Base-by-base conservation (phyloP, 371 early-diverging fungal genomes). In the Thermomucor indicae-seudaticae region DNA sequence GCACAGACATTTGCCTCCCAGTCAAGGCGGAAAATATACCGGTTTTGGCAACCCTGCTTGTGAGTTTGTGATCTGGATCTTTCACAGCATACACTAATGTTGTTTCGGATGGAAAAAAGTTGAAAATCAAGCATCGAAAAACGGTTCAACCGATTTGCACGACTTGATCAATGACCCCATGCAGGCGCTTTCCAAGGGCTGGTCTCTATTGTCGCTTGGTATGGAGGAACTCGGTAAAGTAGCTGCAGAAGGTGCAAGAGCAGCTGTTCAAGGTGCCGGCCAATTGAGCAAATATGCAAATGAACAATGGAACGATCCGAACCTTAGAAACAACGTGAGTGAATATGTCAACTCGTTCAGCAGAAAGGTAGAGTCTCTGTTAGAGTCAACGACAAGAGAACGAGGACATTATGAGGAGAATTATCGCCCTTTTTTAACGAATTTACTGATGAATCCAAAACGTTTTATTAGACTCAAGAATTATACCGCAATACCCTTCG, bases 11-110 rank as follows among this genome's bases (percentile, higher is more conserved):
- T 58, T 95, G 42, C 93, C 93, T 24, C 95, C 97, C 6, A 92
- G 80, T 52, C 94, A 94, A 67, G 95, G 97, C 28, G 97, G 97
- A 22, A 87, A 86, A 62, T 96, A 87, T 65, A 81, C 79, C 25
- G 95, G 96, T 1, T 95, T 94, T 59, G 95, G 96, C 43, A 90
- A 81, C 54, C 75, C 81, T 43, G 75, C 78, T 49, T 74, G 72
- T 74, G 64, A 67, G 68, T 56, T 7, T 11, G 31, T 40, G n/a
- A n/a, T n/a, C n/a, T n/a, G n/a, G n/a, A n/a, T n/a, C 16, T 37
- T 32, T 41, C 23, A 1, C 10, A n/a, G 3, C 30, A 32, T 24
- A 27, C 3, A 31, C 8, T 20, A 24, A 19, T 16, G 11, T 16
- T 20, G 14, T 28, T 40, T 16, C 16, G 6, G 5, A 17, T 29